Evolutionary conservation across 129 eudicot genomes (phyloP), one percentile per base, ranked within the genome.

Genomic region (Scalesia atractyloides): DNA sequence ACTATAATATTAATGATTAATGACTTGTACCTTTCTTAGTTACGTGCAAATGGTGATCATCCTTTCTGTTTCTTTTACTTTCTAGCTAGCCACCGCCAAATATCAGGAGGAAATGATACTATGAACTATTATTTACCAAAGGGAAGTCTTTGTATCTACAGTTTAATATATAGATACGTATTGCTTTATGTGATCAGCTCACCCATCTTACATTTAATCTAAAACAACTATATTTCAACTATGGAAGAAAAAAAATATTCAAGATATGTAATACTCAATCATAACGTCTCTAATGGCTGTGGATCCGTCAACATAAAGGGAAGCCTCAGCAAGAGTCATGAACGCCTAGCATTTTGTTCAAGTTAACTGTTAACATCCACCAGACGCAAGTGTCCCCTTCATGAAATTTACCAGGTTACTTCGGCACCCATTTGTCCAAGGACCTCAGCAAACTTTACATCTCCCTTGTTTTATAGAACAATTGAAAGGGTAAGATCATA

Each of bases 321-420:
- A 97, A 73, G 88, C 97, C 0, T 87, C 98, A 47, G 97, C 98
- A 79, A 90, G 98, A 26, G 98, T 94, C 98, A 87, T 94, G 64
- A 66, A 94, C 98, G 77, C 90, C 98, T 14, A 97, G 98, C 98
- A 90, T 94, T 82, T 94, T 94, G 82, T 94, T 94, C 97, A 94
- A 90, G 91, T 94, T 30, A 30, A 30, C 30, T 24, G 30, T 24
- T 94, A 48, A 90, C 91, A 82, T 90, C 98, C 66, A 94, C 82
- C 2, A 91, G 84, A 37, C 81, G 85, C 85, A 94, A 76, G 37
- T 86, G 96, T 69, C 87, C 91, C 75, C 80, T 86, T 75, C 97
- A 89, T 54, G 80, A 86, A 66, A n/a, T n/a, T n/a, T n/a, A n/a
- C 97, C 98, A 94, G 72, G 96, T 85, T 69, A 94, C 98, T 73